phyloP scores from a whole-genome alignment of 164 flowering plant genomes.

The Berberis vulgaris region DNA sequence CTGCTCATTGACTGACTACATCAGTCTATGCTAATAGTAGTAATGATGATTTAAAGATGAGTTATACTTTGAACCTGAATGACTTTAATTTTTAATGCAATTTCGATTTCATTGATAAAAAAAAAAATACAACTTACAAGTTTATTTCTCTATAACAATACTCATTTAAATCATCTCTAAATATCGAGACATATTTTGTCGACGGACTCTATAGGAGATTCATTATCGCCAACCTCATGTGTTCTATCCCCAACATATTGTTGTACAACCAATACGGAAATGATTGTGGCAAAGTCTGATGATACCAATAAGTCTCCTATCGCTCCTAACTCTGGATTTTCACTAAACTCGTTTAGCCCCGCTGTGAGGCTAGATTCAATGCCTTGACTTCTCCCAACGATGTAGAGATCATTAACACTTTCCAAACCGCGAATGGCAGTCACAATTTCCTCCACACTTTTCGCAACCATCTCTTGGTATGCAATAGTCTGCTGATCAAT shows the following conservation, averaged over 20 bases:
- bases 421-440: constrained; percentile 17
- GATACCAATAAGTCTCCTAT: background rate
- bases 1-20: too few relatives aligned
- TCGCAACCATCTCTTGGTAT: constrained; percentile 18
- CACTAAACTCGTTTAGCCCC: constrained; percentile 6
- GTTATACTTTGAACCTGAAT: too few relatives aligned
- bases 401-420: constrained; percentile 16
- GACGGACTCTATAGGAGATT: too few relatives aligned
- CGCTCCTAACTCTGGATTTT: background rate
- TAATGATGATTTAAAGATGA: too few relatives aligned
- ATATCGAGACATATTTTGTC: too few relatives aligned
- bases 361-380: constrained; percentile 17
- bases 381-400: constrained; percentile 26
- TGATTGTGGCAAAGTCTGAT: background rate
- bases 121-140: too few relatives aligned
- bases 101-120: too few relatives aligned
- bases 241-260: background rate
- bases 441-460: constrained; percentile 20
- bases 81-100: too few relatives aligned
- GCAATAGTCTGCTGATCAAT: constrained; percentile 2
- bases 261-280: background rate
- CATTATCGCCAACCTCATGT: too few relatives aligned
- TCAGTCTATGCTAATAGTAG: too few relatives aligned
- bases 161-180: too few relatives aligned
- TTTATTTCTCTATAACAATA: too few relatives aligned